Conservation (phyloP, 805 yeast species). For the Candida tammaniensis region DNA sequence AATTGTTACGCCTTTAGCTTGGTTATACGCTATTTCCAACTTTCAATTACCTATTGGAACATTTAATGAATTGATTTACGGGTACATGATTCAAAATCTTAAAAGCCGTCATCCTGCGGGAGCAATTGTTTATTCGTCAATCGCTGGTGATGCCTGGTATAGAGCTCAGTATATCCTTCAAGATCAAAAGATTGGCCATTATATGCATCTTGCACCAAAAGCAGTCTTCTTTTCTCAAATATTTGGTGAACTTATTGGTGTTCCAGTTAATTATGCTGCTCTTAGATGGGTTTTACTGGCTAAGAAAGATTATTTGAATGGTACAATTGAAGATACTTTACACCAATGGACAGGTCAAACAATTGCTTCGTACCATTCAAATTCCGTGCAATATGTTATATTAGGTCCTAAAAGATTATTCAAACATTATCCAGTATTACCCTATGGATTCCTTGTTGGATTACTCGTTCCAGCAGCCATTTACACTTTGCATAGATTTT, state of each 20-base stretch:
- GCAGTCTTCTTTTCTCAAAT: slow-evolving; percentile 47
- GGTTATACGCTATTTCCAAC: slow-evolving; percentile 49
- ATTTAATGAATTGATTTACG: slow-evolving; percentile 45
- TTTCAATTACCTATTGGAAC: slow-evolving; percentile 50
- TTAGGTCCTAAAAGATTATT: slow-evolving; percentile 42
- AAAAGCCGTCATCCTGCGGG: slow-evolving; percentile 40
- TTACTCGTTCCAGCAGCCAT: slow-evolving; percentile 30
- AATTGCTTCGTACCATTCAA: slow-evolving; percentile 36
- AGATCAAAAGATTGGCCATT: slow-evolving; percentile 45
- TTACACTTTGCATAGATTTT: slow-evolving; percentile 20
- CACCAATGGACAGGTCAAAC: slow-evolving; percentile 49
- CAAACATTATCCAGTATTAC: slow-evolving; percentile 35
- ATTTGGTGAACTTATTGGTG: slow-evolving; percentile 47
- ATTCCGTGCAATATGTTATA: slow-evolving; percentile 44
- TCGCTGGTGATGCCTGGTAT: slow-evolving; percentile 44
- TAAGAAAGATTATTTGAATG: slow-evolving; percentile 30
- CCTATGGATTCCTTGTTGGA: slow-evolving; percentile 42
- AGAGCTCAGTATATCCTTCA: slow-evolving; percentile 18
- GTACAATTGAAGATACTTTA: slow-evolving; percentile 34
- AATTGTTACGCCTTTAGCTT: slow-evolving; percentile 45
- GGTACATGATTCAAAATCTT: slow-evolving; percentile 36
- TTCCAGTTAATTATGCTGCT: slow-evolving; percentile 45
- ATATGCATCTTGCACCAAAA: slow-evolving; percentile 49
- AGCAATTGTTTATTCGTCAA: slow-evolving; percentile 43
- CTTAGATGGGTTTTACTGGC: slow-evolving; percentile 41